Percentiles rank a stretch among this genome's conserved stretches.
phyloP scores from a whole-genome alignment of 306 rosid species.

The Dicorynia guianensis region DNA sequence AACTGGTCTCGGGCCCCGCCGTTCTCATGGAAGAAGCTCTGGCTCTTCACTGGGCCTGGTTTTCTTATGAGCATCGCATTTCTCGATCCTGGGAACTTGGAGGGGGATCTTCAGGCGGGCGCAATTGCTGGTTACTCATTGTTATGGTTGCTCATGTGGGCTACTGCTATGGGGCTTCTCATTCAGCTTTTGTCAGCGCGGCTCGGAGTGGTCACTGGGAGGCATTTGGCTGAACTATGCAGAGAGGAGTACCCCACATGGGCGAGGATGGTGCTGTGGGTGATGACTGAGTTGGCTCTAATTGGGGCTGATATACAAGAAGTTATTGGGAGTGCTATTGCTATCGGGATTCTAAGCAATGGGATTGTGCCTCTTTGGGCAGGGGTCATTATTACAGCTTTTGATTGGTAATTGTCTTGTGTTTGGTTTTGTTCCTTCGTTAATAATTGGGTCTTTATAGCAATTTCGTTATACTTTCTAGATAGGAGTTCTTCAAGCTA shows the following conservation, averaged over 20 bases:
- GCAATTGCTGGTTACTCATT: slow-evolving; percentile 93
- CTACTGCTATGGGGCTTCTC: slow-evolving; percentile 87
- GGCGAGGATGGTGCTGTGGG: slow-evolving; percentile 85
- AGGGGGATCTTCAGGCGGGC: slow-evolving; percentile 95
- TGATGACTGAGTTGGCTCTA: slow-evolving; percentile 93
- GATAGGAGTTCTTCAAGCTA: no score
- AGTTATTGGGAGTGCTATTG: slow-evolving; percentile 96
- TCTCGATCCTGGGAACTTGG: slow-evolving; percentile 92
- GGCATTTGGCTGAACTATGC: slow-evolving; percentile 91
- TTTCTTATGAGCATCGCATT: slow-evolving; percentile 95
- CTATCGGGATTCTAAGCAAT: slow-evolving; percentile 81
- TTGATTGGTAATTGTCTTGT: slow-evolving; percentile 87
- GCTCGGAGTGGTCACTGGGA: slow-evolving; percentile 94
- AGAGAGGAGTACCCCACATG: slow-evolving; percentile 91
- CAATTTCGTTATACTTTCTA: no score
- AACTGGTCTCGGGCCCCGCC: slow-evolving; percentile 54
- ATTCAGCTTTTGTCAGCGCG: slow-evolving; percentile 90
- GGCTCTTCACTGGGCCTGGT: slow-evolving; percentile 98
- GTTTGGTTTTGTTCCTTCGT: no score
- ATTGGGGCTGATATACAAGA: slow-evolving; percentile 97
- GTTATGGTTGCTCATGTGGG: slow-evolving; percentile 95
- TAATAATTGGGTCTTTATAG: no score
- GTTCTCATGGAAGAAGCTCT: slow-evolving; percentile 94
- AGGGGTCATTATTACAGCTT: slow-evolving; percentile 88
- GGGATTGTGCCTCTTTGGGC: slow-evolving; percentile 90